Base-by-base conservation (phyloP, 1,284 basidiomycete species). In the Rhodotorula sp. region DNA sequence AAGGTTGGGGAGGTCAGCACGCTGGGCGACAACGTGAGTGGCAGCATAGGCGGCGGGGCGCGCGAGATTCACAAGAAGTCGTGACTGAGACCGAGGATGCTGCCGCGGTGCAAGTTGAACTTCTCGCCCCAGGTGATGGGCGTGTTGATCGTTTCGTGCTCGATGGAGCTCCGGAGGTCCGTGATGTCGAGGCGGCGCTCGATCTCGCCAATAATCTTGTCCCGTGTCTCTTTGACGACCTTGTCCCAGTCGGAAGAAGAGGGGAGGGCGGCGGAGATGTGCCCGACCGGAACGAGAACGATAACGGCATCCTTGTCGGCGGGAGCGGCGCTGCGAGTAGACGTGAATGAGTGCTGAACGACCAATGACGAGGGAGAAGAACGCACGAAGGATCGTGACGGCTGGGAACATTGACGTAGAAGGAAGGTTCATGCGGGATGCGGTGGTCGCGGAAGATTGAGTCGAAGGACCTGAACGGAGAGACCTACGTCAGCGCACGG, bases 391-490 rank as follows among this genome's bases (percentile, higher is more conserved):
- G 69, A 52, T 77, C 76, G 36, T 74, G 68, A 15, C 82, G 77
- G 8, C 82, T 82, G 5, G 84, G 83, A 1, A 84, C 83, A 71
- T 85, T 84, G 76, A 85, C 82, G 78, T 85, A 85, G 78, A 85
- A 85, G 19, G 81, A 82, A 1, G 84, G 84, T 65, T 85, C 83
- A n/a, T 79, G 73, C 1, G 84, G 84, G 70, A 84, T 80, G 22
- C 79, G 77, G 54, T 83, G 81, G 11, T 81, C 76, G 59, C 82
- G 79, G 77, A 85, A 85, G 75, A 85, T 85, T 48, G 82, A 81
- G 69, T 84, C 83, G 74, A 85, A 85, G 75, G 75, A 75, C 51
- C 72, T 72, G 47, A 27, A 9, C 2, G 2, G 22, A 7, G 32
- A 13, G 20, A 4, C 32, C 3, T 6, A 0, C 19, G 51, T 39